Conservation (phyloP, 2,329 filamentous ascomycete species). For the Verticillium nonalfalfae region DNA sequence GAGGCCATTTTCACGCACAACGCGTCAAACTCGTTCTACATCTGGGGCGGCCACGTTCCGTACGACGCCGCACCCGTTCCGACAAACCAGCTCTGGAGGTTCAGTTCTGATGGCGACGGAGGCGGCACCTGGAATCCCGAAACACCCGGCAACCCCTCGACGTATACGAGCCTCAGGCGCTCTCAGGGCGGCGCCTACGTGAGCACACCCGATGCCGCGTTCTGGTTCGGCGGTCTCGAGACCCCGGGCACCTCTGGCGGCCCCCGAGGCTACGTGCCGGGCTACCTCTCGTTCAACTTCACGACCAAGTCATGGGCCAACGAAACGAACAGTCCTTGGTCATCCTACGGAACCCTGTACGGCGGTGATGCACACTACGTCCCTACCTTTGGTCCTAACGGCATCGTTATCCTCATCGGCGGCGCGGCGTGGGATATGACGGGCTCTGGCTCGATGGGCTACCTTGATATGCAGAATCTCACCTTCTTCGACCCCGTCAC, state of each 20-base stretch:
- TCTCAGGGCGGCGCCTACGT: conserved; percentile 19
- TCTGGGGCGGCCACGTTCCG: conserved; percentile 23
- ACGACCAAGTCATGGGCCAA: conserved; percentile 22
- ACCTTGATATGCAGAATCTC: conserved; percentile 19
- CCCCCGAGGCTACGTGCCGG: conserved; percentile 14
- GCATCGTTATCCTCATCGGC: conserved; percentile 25
- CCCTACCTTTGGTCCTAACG: conserved; percentile 22
- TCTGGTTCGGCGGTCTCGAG: conserved; percentile 22
- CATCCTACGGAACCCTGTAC: conserved; percentile 18
- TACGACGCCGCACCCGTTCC: conserved; percentile 13
- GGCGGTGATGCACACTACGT: conserved; percentile 22
- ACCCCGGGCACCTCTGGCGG: conserved; percentile 13
- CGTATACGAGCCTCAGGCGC: conserved; percentile 29
- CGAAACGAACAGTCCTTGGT: conserved; percentile 15
- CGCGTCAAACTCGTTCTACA: conserved; percentile 21
- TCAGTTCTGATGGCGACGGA: conserved; percentile 21
- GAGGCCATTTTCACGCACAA: conserved; percentile 24
- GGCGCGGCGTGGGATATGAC: conserved; percentile 14
- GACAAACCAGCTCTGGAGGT: conserved; percentile 21
- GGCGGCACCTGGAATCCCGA: conserved; percentile 23
- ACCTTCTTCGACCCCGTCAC: conserved; percentile 25
- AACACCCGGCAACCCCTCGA: conserved; percentile 16
- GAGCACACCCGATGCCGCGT: conserved; percentile 18
- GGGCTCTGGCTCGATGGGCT: not conserved
- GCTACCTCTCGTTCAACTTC: conserved; percentile 25